Conservation (phyloP, 1,284 basidiomycete species). For the Exobasidium cylindrosporum region DNA sequence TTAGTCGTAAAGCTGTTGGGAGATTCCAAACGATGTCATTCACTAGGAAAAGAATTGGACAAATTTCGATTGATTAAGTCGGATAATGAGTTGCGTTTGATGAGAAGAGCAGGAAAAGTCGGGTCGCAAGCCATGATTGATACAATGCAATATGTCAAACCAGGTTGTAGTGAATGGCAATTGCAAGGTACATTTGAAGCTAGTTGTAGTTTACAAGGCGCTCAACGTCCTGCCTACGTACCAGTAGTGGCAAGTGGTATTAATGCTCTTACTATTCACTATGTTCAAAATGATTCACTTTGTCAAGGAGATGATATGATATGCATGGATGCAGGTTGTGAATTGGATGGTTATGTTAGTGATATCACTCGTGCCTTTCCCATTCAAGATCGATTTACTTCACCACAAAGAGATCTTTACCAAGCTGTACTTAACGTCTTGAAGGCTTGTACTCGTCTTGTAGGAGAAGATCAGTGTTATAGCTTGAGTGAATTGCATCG, state of each 20-base stretch:
- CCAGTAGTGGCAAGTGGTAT: slow-evolving; percentile 49
- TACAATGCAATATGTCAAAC: slow-evolving; percentile 40
- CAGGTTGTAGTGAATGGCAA: slow-evolving; percentile 37
- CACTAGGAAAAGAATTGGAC: slow-evolving; percentile 43
- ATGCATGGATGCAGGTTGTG: slow-evolving; percentile 53
- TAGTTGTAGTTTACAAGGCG: slow-evolving; percentile 38
- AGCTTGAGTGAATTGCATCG: slow-evolving; percentile 77
- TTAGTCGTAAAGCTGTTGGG: slow-evolving; percentile 41
- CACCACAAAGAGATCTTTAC: slow-evolving; percentile 83
- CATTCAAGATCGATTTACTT: slow-evolving; percentile 63
- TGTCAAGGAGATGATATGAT: slow-evolving; percentile 35
- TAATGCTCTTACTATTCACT: slow-evolving; percentile 29
- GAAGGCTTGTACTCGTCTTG: slow-evolving; percentile 64
- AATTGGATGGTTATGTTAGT: slow-evolving; percentile 79
- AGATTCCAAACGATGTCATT: slow-evolving; percentile 42
- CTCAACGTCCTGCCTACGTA: slow-evolving; percentile 50
- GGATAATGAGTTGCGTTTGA: slow-evolving; percentile 45
- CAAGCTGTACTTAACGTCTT: slow-evolving; percentile 74
- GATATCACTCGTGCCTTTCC: slow-evolving; percentile 96
- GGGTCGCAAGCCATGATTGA: slow-evolving; percentile 47
- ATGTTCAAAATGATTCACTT: slow-evolving; percentile 41
- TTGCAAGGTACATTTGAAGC: slow-evolving; percentile 50
- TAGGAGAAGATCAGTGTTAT: slow-evolving; percentile 60
- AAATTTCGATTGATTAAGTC: slow-evolving; percentile 42
- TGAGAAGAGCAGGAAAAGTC: slow-evolving; percentile 45